Evolutionary conservation across 208 protist genomes (phyloP).

Genomic region (Trichomonas gallinae): DNA sequence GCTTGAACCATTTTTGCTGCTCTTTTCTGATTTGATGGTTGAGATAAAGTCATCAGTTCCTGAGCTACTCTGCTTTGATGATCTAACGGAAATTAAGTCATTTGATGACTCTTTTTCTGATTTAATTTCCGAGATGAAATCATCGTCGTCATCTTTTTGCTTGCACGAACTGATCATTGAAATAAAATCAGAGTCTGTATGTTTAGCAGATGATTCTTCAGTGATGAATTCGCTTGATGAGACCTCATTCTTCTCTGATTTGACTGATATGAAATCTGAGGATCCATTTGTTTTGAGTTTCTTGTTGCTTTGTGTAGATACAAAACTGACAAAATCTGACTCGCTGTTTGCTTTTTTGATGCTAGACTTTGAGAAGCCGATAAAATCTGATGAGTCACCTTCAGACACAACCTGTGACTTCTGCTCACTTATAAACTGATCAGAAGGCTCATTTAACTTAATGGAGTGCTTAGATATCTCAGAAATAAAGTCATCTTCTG

Average conservation of each 20-base stretch:
- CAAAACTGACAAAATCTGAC: neutral
- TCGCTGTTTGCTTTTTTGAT: neutral
- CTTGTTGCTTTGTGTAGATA: neutral
- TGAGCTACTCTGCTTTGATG: neutral
- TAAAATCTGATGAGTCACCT: neutral
- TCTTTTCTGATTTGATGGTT: neutral
- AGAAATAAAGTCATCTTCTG: neutral
- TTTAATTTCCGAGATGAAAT: neutral
- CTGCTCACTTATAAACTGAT: neutral
- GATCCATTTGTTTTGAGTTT: neutral
- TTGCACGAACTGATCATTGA: neutral
- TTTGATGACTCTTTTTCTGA: neutral
- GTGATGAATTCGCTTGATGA: neutral
- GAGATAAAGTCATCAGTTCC: neutral
- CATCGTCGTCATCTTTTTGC: neutral
- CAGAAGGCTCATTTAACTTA: neutral
- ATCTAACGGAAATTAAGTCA: neutral
- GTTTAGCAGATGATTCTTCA: neutral
- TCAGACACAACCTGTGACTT: neutral
- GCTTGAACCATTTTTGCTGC: too few species aligned
- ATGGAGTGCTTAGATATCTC: neutral
- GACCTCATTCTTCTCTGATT: neutral
- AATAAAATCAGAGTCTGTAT: neutral
- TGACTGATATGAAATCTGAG: neutral
- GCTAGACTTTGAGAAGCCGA: neutral